These are phyloP conservation scores for Apiospora hydei DNA, from an alignment of 2,329 filamentous ascomycete genomes.

Conservation along the genomic window DNA sequence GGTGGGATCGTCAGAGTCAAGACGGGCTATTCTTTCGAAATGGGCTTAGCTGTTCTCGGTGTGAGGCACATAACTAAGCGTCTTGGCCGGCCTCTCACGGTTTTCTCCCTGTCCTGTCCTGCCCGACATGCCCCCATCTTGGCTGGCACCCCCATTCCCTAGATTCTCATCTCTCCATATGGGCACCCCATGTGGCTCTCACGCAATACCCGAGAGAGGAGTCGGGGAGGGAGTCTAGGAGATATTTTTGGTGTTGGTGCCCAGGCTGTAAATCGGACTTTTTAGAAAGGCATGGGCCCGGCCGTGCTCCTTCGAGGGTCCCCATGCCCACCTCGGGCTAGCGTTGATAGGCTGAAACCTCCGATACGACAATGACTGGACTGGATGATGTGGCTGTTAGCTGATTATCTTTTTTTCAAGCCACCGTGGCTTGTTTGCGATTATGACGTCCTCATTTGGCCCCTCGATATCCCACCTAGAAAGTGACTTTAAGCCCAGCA, in stretches of 20 bases:
- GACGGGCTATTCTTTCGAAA: constrained; percentile 13
- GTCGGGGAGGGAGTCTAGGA: not conserved
- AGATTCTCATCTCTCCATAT: not conserved
- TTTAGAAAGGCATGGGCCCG: not conserved
- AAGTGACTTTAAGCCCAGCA: constrained; percentile 3
- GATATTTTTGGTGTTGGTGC: not conserved
- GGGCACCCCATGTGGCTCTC: not conserved
- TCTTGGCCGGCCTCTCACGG: constrained; percentile 6
- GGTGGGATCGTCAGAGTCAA: constrained; percentile 22
- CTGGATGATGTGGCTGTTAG: constrained; percentile 4
- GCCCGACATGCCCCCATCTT: not conserved
- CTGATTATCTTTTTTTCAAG: not conserved
- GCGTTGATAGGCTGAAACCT: not conserved
- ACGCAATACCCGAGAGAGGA: constrained; percentile 7
- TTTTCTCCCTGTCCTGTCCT: not conserved
- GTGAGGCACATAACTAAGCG: constrained; percentile 21
- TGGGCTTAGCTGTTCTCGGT: constrained; percentile 24
- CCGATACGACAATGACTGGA: not conserved
- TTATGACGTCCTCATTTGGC: constrained; percentile 22
- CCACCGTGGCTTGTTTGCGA: constrained; percentile 22
- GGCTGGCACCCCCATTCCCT: not conserved
- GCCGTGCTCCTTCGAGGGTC: not conserved
- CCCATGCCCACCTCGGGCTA: no score
- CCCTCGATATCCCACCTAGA: not conserved
- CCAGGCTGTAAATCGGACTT: not conserved